Conservation (phyloP, 306 rosid genomes). For the Erythrophleum fordii region DNA sequence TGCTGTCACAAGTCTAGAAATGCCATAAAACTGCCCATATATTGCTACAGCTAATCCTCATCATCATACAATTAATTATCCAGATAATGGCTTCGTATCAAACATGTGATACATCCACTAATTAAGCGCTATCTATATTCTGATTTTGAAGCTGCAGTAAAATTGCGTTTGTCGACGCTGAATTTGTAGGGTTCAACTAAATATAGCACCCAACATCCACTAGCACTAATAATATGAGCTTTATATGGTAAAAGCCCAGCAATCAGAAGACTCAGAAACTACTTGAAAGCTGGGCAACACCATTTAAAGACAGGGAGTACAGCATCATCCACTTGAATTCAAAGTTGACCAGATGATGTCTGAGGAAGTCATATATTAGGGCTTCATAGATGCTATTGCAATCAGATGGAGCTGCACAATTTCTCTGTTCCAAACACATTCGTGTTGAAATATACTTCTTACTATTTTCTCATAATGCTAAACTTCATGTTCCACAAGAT, state of each 20-base stretch:
- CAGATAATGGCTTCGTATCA: neutral
- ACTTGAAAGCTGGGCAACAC: too few species aligned
- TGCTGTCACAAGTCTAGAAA: slow-evolving; percentile 18
- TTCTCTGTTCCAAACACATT: slow-evolving; percentile 1
- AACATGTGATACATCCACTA: slow-evolving; percentile 10
- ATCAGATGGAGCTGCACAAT: neutral
- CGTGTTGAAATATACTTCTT: neutral
- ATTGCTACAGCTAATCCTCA: neutral
- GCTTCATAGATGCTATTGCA: neutral
- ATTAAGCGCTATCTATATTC: slow-evolving; percentile 6
- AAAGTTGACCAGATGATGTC: neutral
- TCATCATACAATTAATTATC: neutral
- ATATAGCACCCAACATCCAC: too few species aligned
- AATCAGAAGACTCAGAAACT: neutral
- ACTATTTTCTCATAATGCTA: neutral
- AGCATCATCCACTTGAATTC: neutral
- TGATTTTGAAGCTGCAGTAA: neutral
- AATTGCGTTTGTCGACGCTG: slow-evolving; percentile 12
- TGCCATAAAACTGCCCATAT: neutral
- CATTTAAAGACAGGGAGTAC: too few species aligned
- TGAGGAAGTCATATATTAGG: neutral
- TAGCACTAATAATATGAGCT: neutral
- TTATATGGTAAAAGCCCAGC: neutral
- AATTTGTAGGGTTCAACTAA: too few species aligned
- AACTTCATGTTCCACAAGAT: slow-evolving; percentile 32